Conservation (phyloP, 306 rosid species). For the Bauhinia variegata region DNA sequence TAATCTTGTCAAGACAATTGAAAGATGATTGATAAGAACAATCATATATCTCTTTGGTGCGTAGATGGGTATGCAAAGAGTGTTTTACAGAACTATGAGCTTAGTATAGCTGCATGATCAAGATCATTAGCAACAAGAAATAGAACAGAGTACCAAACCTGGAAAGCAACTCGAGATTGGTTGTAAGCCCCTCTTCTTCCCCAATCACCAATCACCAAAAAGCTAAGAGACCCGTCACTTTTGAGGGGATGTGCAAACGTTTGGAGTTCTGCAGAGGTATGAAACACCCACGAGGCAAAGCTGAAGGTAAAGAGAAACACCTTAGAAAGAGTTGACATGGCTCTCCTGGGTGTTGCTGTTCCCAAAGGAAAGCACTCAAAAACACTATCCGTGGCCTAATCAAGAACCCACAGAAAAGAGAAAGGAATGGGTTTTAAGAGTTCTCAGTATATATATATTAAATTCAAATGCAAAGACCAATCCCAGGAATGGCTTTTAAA, state of each 20-base stretch:
- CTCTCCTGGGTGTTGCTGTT: background rate
- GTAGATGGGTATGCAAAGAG: background rate
- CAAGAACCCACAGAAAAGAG: background rate
- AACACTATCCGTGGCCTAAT: background rate
- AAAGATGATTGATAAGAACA: too few species aligned
- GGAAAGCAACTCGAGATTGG: conserved; percentile 54
- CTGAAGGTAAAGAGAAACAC: conserved; percentile 29
- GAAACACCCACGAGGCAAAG: conserved; percentile 33
- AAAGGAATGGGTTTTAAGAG: too few species aligned
- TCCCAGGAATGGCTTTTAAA: too few species aligned
- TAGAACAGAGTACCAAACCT: conserved; percentile 38
- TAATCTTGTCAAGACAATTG: background rate
- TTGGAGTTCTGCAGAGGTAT: conserved; percentile 47
- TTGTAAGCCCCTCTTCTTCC: conserved; percentile 61
- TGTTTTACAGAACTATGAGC: background rate
- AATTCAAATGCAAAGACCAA: too few species aligned
- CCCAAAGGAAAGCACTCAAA: background rate
- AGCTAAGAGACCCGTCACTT: conserved; percentile 48
- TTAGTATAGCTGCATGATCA: conserved; percentile 5
- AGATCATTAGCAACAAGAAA: background rate
- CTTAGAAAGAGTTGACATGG: conserved; percentile 25
- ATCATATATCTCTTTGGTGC: background rate
- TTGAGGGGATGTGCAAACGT: conserved; percentile 44
- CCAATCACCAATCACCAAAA: conserved; percentile 65
- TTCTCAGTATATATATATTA: too few species aligned